Base-by-base conservation (phyloP, 176 grass and related monocot species). In the Poa annua region DNA sequence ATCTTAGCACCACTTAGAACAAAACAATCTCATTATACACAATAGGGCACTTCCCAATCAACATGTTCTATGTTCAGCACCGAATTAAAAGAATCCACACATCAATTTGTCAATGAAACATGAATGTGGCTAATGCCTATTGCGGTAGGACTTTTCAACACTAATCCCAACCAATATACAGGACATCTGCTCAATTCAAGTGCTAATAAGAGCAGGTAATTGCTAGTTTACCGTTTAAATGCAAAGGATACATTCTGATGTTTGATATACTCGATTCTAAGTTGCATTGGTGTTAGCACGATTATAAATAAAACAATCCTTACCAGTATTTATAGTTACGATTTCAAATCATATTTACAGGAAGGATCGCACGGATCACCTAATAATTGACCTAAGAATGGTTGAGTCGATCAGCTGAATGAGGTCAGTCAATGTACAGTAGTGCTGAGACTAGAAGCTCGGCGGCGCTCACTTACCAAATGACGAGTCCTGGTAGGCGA, bases 391-490 rank as follows among this genome's bases (percentile, higher is more conserved):
- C 22, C 66, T 29, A 25, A 15, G 7, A 11, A 17, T 48, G 54
- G 20, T 80, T 51, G 36, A 83, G 77, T 39, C 39, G 8, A 67
- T 48, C 6, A 4, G 26, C 33, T 1, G 53, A 71, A 54, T 47
- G 65, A 54, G 19, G 21, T 34, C 44, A 60, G 4, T 25, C 45
- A 71, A 47, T 75, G 22, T n/a, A 55, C 17, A 38, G 5, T 4
- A 66, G 21, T 2, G 38, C 57, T 66, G 38, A 41, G 8, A 66
- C 3, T 73, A 71, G 20, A 60, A 63, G 42, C 13, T 76, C 25
- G 33, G 70, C 62, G 10, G 63, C 45, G 54, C 54, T 70, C 20
- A 14, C 88, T 78, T 36, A 93, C 90, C 86, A 59, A 91, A 87
- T 17, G 75, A 50, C 61, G 81, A 80, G 11, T 82, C 86, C 69